Evolutionary conservation across 345 rosid species (phyloP).

Genomic region (Hypericum androsaemum): DNA sequence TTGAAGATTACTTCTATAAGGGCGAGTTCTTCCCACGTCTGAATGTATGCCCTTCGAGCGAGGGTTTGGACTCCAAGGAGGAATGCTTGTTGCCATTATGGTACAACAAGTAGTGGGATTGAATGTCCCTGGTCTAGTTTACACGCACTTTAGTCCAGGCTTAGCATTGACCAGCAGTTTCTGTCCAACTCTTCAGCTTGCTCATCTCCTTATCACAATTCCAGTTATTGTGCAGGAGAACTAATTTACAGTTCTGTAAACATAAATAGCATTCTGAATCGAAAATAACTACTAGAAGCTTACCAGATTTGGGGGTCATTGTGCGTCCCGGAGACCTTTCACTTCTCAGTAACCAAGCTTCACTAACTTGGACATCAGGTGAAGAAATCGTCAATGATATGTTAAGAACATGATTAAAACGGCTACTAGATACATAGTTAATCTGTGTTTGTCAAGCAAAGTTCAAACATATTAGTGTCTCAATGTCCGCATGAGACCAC

Average conservation of each 20-base stretch:
- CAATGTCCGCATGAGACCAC: no score
- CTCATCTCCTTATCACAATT: neutral
- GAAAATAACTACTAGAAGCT: neutral
- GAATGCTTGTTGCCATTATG: conserved; percentile 3
- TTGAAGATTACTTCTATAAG: conserved; percentile 9
- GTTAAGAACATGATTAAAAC: no score
- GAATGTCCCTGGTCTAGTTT: conserved; percentile 16
- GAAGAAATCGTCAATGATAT: no score
- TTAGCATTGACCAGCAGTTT: neutral
- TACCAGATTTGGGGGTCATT: neutral
- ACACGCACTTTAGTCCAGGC: neutral
- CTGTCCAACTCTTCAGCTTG: neutral
- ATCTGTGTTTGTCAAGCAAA: no score
- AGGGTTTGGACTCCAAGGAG: conserved; percentile 19
- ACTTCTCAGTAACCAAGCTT: neutral
- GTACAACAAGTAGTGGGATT: conserved; percentile 7
- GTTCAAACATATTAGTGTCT: no score
- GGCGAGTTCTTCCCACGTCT: conserved; percentile 7
- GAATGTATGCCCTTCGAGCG: conserved; percentile 6
- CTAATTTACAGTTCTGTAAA: neutral
- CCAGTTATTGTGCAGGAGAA: neutral
- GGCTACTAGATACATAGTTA: no score
- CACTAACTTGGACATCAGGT: neutral
- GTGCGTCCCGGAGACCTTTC: neutral
- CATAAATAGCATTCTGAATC: neutral